These are phyloP conservation scores for Yamadazyma triangularis DNA, from an alignment of 1,139 yeast genomes.

Conservation along the genomic window DNA sequence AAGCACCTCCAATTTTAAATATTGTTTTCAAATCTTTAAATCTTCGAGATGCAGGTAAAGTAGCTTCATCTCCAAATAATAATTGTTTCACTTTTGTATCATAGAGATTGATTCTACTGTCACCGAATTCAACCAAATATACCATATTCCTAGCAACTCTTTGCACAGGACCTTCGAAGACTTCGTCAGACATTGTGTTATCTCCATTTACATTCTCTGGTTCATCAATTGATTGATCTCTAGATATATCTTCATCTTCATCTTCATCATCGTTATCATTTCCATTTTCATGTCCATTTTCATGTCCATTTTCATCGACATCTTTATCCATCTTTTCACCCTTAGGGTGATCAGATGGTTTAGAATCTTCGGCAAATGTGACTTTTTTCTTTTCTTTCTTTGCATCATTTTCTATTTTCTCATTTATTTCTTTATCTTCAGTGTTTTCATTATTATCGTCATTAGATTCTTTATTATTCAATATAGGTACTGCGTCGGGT, in stretches of 20 bases:
- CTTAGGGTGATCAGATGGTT: slow-evolving; percentile 5
- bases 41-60: slow-evolving; percentile 48
- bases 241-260: slow-evolving; percentile 1
- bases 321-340: slow-evolving; percentile 3
- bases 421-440: slow-evolving; percentile 1
- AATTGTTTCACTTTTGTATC: slow-evolving; percentile 29
- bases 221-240: slow-evolving; percentile 6
- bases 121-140: slow-evolving; percentile 44
- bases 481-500: background rate
- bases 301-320: no score
- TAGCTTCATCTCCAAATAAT: slow-evolving; percentile 59
- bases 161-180: slow-evolving; percentile 64
- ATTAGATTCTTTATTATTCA: background rate
- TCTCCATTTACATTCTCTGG: slow-evolving; percentile 4
- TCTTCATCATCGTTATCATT: no score
- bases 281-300: no score
- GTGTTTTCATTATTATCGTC: slow-evolving; percentile 3
- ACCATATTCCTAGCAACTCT: slow-evolving; percentile 49
- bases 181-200: no score
- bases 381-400: slow-evolving; percentile 16
- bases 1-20: slow-evolving; percentile 41
- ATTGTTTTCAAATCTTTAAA: slow-evolving; percentile 53
- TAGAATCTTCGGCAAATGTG: slow-evolving; percentile 26
- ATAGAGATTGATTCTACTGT: slow-evolving; percentile 12
- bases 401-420: background rate